A percentile compares a stretch with the other conserved stretches of the same genome.
Conservation (phyloP, 2,329 filamentous ascomycete genomes). For the Thyridium curvatum region DNA sequence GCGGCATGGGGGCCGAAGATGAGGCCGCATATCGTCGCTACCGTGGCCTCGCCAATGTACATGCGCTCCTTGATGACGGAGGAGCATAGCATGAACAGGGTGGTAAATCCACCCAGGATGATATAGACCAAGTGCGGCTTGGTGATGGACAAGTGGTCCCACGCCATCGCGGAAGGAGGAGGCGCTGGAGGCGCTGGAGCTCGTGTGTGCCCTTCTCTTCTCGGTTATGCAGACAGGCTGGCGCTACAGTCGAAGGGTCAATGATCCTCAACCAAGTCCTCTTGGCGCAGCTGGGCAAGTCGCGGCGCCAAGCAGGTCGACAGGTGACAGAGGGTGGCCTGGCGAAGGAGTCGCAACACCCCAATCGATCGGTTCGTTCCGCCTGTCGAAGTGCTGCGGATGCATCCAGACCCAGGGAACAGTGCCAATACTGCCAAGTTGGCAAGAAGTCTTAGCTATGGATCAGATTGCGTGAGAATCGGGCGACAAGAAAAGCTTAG, state of each 20-base stretch:
- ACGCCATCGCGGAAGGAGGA: conserved; percentile 51
- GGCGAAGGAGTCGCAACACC: conserved; percentile 9
- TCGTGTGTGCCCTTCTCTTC: too few relatives aligned
- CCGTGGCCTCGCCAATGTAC: conserved; percentile 97
- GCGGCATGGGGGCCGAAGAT: conserved; percentile 84
- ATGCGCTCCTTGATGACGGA: conserved; percentile 97
- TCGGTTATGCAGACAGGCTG: too few relatives aligned
- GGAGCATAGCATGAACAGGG: conserved; percentile 96
- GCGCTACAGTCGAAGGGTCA: too few relatives aligned
- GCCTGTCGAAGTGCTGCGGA: conserved; percentile 7
- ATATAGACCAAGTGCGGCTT: conserved; percentile 97
- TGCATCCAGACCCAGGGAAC: conserved; percentile 12
- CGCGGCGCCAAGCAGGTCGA: not conserved
- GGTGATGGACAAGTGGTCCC: conserved; percentile 79
- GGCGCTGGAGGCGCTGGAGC: conserved; percentile 3
- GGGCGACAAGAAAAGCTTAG: not conserved
- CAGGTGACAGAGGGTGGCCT: not conserved
- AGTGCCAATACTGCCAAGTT: not conserved
- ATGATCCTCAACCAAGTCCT: too few relatives aligned
- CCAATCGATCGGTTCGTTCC: conserved; percentile 17
- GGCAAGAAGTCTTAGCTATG: not conserved
- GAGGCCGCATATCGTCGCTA: conserved; percentile 81
- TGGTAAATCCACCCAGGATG: conserved; percentile 95
- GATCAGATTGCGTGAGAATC: not conserved
- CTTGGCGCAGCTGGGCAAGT: not conserved